Base-by-base conservation (phyloP, 1,284 basidiomycete species). In the Ustilago trichophora region DNA sequence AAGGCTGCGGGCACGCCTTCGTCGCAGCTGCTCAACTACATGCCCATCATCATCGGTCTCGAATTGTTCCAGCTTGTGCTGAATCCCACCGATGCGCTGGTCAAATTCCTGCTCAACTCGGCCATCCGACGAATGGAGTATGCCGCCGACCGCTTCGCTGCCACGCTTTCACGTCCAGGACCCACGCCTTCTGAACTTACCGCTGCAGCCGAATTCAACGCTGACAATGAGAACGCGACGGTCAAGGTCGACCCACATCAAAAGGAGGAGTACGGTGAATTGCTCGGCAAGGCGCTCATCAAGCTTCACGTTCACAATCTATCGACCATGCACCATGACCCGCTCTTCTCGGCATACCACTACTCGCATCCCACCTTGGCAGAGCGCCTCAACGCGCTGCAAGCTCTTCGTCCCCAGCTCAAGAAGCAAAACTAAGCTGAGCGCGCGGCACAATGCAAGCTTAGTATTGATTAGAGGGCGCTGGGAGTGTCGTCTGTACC, bases 1-100 rank as follows among this genome's bases (percentile, higher is more conserved):
- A 72, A 72, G 43, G 58, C 36, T 6, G 26, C 56, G 2, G 63
- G 55, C 9, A 51, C 55, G 1, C 29, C 45, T 11, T 29, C 59
- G 4, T 50, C 62, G 12, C 60, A 60, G 32, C 27, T 52, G 19
- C 57, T 59, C 49, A 55, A 65, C 38, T 77, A 76, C 40, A 62
- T 80, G 8, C 77, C 78, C 10, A 52, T 80, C 54, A 63, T 79
- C 35, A 66, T 80, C 29, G 78, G 78, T 10, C 58, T 80, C 9
- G 78, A 80, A 38, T 54, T 80, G 13, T 80, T 78, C 72, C 78
- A 79, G 62, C 72, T 80, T 16, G 73, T 80, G 1, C 51, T 78
- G 10, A 64, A 72, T 29, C 77, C 79, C 2, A 59, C 62, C 13
- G 77, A 80, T 38, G 75, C 77, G 8, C 18, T 80, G 15, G 40